These are phyloP conservation scores for Glarea lozoyensis DNA, from an alignment of 495 filamentous ascomycete genomes.

Conservation along the genomic window DNA sequence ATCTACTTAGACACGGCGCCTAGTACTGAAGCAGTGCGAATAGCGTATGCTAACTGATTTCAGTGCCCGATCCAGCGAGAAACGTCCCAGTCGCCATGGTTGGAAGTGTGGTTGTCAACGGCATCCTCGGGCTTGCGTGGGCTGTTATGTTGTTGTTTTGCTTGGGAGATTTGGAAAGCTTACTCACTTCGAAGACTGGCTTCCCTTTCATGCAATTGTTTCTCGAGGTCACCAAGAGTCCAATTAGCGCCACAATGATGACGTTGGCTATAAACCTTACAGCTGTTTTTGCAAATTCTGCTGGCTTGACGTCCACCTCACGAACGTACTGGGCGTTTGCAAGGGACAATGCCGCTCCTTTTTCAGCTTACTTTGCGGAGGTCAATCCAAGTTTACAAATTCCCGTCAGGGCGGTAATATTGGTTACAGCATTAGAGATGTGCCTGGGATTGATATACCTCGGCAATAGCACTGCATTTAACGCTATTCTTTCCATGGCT, in stretches of 20 bases:
- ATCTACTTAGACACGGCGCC: no score
- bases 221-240: constrained; percentile 22
- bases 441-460: constrained; percentile 17
- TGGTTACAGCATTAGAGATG: constrained; percentile 13
- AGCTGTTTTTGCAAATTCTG: constrained; percentile 24
- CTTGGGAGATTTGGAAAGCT: constrained; percentile 29
- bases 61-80: constrained; percentile 29
- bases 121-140: constrained; percentile 33
- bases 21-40: no score
- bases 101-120: constrained; percentile 33
- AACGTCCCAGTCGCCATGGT: constrained; percentile 38
- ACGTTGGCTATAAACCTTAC: constrained; percentile 28
- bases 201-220: constrained; percentile 44
- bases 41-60: no score
- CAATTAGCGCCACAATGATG: constrained; percentile 26
- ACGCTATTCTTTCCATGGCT: constrained; percentile 36
- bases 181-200: constrained; percentile 28
- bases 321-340: constrained; percentile 47
- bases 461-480: constrained; percentile 33
- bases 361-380: constrained; percentile 26
- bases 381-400: constrained; percentile 17
- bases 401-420: constrained; percentile 13
- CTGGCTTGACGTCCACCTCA: constrained; percentile 35
- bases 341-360: constrained; percentile 38
- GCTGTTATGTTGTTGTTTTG: constrained; percentile 35